Conservation (phyloP, 2,329 filamentous ascomycete genomes). For the Chrysoporthe puriensis region DNA sequence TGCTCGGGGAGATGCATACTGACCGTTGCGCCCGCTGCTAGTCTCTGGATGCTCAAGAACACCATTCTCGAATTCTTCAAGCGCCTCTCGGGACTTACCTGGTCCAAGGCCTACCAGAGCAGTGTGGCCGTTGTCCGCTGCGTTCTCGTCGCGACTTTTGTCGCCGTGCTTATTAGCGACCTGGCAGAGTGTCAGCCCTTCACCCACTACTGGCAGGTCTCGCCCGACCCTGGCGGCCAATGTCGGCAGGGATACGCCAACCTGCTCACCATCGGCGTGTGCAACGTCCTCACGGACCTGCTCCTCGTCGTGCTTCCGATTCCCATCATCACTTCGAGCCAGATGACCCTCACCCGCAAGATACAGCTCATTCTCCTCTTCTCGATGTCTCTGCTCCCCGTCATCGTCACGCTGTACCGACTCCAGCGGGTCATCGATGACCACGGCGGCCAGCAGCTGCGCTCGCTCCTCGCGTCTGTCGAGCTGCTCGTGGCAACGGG, state of each 20-base stretch:
- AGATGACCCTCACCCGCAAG: constrained; percentile 78
- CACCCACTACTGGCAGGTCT: constrained; percentile 75
- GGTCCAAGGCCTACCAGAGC: constrained; percentile 75
- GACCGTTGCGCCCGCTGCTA: constrained; percentile 41
- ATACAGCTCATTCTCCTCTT: constrained; percentile 80
- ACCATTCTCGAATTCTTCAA: constrained; percentile 91
- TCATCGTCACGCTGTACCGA: constrained; percentile 79
- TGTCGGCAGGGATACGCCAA: constrained; percentile 89
- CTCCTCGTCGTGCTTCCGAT: constrained; percentile 87
- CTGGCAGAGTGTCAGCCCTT: constrained; percentile 83
- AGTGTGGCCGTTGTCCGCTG: constrained; percentile 73
- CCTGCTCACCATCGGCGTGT: constrained; percentile 85
- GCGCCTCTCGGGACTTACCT: constrained; percentile 80
- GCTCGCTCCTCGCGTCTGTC: constrained; percentile 85
- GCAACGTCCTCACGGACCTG: constrained; percentile 87
- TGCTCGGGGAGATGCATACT: neutral
- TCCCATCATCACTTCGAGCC: constrained; percentile 79
- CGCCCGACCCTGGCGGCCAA: constrained; percentile 81
- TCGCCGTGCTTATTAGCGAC: constrained; percentile 79
- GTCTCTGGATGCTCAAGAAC: constrained; percentile 89
- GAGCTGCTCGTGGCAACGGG: constrained; percentile 88
- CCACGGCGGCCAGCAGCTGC: constrained; percentile 78
- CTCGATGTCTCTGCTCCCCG: constrained; percentile 78
- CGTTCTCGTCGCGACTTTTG: constrained; percentile 77
- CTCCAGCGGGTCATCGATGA: constrained; percentile 75